Conservation (phyloP, 2,329 filamentous ascomycete genomes). For the Aspergillus viridinutans region DNA sequence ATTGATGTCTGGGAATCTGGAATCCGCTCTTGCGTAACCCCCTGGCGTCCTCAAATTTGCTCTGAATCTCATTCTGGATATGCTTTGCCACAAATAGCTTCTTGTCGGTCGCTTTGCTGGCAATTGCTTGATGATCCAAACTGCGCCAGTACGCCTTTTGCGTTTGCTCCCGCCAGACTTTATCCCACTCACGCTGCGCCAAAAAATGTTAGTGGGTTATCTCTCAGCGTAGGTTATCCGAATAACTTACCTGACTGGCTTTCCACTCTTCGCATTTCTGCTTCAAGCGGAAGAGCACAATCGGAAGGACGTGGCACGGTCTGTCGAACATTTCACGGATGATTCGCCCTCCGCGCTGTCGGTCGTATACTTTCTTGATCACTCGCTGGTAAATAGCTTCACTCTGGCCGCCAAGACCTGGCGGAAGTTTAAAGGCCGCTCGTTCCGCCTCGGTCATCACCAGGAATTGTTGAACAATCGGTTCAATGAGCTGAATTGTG, state of each 20-base stretch:
- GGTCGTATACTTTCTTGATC: constrained; percentile 93
- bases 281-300: constrained; percentile 84
- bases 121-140: constrained; percentile 92
- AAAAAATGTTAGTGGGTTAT: constrained; percentile 4
- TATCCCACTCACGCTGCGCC: constrained; percentile 85
- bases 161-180: constrained; percentile 95
- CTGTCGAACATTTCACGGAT: constrained; percentile 80
- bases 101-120: constrained; percentile 85
- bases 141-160: constrained; percentile 93
- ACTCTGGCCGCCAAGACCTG: constrained; percentile 83
- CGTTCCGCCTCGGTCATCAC: constrained; percentile 71
- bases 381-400: constrained; percentile 96
- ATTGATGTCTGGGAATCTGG: constrained; percentile 65
- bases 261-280: constrained; percentile 98
- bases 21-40: constrained; percentile 61
- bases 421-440: constrained; percentile 70
- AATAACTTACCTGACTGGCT: constrained; percentile 62
- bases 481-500: constrained; percentile 92
- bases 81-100: constrained; percentile 86
- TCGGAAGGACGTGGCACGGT: constrained; percentile 81
- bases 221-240: neutral
- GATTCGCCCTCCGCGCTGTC: constrained; percentile 76
- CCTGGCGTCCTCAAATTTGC: constrained; percentile 85
- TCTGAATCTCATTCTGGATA: constrained; percentile 84
- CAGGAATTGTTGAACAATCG: constrained; percentile 84